Percentiles rank a stretch among this genome's conserved stretches.
Evolutionary conservation across 768 basidiomycete genomes (phyloP).

Genomic region (Leccinum rimulosum): DNA sequence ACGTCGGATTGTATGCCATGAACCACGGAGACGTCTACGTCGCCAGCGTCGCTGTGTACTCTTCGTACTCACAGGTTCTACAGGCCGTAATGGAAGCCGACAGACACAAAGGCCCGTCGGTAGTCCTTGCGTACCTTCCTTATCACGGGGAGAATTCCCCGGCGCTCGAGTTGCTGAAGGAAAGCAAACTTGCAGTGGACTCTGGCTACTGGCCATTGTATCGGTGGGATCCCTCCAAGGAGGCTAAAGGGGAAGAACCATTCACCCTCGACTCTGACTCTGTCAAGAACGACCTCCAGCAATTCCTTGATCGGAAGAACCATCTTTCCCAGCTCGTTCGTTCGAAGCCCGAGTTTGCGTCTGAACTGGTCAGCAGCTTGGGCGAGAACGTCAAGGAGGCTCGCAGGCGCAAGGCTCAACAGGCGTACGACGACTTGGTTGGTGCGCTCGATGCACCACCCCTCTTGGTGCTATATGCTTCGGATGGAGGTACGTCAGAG

Average conservation of each 20-base stretch:
- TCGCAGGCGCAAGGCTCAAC: conserved; percentile 74
- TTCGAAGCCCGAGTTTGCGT: conserved; percentile 74
- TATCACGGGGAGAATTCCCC: conserved; percentile 73
- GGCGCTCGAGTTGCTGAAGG: conserved; percentile 90
- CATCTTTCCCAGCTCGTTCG: conserved; percentile 92
- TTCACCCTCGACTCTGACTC: conserved; percentile 92
- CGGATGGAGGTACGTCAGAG: conserved; percentile 94
- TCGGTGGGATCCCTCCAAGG: conserved; percentile 93
- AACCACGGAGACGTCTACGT: conserved; percentile 97
- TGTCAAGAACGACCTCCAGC: conserved; percentile 88
- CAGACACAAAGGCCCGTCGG: conserved; percentile 81
- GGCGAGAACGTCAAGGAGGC: conserved; percentile 85
- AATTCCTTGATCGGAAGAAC: conserved; percentile 95
- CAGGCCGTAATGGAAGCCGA: conserved; percentile 93
- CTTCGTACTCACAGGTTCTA: conserved; percentile 91
- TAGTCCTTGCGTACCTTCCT: conserved; percentile 93
- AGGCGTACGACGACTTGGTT: conserved; percentile 81
- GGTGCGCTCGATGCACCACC: conserved; percentile 87
- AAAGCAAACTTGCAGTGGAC: conserved; percentile 96
- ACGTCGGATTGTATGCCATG: conserved; percentile 97
- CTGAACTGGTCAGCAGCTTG: conserved; percentile 78
- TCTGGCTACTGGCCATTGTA: conserved; percentile 98
- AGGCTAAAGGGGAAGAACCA: conserved; percentile 69
- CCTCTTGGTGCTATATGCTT: conserved; percentile 86
- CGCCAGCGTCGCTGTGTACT: conserved; percentile 92